phyloP scores from a whole-genome alignment of 1,284 basidiomycete genomes.

The Porogramme epimiltina region DNA sequence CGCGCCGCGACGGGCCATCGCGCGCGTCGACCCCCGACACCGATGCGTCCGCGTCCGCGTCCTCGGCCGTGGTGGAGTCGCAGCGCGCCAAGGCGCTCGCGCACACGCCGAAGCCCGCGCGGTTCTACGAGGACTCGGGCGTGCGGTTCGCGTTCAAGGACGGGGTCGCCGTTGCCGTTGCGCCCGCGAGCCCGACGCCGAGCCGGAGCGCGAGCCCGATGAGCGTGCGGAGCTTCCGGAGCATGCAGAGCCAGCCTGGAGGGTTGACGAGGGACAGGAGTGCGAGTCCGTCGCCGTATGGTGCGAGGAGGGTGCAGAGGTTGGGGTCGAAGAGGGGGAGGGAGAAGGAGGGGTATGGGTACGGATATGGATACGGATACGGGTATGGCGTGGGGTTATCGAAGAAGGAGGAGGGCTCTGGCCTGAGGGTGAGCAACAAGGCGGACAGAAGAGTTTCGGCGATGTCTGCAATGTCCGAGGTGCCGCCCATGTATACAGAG shows the following conservation, averaged over 20 bases:
- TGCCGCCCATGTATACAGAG: slow-evolving; percentile 10
- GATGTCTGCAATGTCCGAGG: slow-evolving; percentile 7
- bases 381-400: too few species aligned
- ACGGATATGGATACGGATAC: too few species aligned
- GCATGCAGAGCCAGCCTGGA: background rate
- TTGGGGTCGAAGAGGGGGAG: background rate
- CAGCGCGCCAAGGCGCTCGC: too few species aligned
- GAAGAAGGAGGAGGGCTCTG: background rate
- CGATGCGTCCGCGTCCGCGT: too few species aligned
- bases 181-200: background rate
- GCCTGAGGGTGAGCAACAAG: background rate
- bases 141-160: slow-evolving; percentile 5
- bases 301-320: background rate
- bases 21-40: too few species aligned
- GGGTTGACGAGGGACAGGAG: background rate
- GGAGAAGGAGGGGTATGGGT: background rate
- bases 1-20: too few species aligned
- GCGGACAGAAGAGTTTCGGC: background rate
- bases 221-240: background rate
- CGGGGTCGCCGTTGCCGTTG: background rate
- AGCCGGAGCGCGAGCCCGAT: background rate
- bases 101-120: slow-evolving; percentile 1
- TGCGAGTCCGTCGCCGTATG: too few species aligned
- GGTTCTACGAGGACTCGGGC: slow-evolving; percentile 10
- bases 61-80: too few species aligned